Base-by-base conservation (phyloP, 192 early-diverging fungal species). In the Bifiguratus adelaidae region DNA sequence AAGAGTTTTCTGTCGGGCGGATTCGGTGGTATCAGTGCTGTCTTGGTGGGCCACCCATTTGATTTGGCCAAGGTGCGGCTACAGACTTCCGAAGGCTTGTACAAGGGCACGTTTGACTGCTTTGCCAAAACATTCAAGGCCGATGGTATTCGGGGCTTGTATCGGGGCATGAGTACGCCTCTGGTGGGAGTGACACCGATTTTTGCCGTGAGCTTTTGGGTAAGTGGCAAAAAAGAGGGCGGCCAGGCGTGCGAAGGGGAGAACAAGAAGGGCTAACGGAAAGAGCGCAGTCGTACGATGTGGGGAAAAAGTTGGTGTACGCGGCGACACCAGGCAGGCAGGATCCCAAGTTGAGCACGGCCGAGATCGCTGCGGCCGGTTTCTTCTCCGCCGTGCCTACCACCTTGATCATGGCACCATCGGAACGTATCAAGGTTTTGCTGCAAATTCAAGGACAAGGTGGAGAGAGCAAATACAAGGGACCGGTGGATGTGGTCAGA, bases 341-440 rank as follows among this genome's bases (percentile, higher is more conserved):
- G 29, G 49, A 53, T 27, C 62, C 56, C 15, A 70, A 78, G 2
- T 73, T 95, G 25, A 78, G 74, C 44, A 67, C 85, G 56, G 55
- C 65, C 58, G 91, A 97, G 58, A 83, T 80, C 42, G 79, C 85
- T 30, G 74, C 88, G 61, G 93, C 93, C 24, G 93, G 96, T 55
- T 90, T 77, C 18, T 90, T 96, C 73, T 95, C 92, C 3, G 96
- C 93, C 30, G 81, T 87, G 27, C 90, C 91, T n/a, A 91, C 91
- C 15, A 95, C 93, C 7, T 72, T 92, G 44, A 65, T 96, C 47
- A 95, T 94, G 78, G 83, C 89, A 19, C 95, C 95, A 30, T 86
- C 85, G 68, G 95, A 96, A 67, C 85, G 92, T 50, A 81, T 98
- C 71, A 98, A 96, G 76, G 89, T 92, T 21, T 67, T 92, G 41